Base-by-base conservation (phyloP, 2,329 filamentous ascomycete genomes). In the Beauveria caledonica region DNA sequence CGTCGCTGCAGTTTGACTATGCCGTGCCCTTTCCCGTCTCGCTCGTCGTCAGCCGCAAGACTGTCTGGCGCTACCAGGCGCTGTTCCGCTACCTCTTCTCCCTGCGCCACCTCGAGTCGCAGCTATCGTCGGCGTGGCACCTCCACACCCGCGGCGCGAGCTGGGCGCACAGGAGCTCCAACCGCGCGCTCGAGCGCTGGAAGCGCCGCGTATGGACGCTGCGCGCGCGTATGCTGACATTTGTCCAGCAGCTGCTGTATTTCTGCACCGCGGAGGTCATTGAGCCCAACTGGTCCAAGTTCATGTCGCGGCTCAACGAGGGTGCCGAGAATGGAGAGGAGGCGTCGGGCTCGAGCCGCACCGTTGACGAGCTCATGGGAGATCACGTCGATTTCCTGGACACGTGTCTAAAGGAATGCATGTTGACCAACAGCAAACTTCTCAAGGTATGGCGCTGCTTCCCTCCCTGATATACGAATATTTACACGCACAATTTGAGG, bases 301-400 rank as follows among this genome's bases (percentile, higher is more conserved):
- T 99, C 63, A 97, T 97, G 91, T 85, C 87, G n/a, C 82, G 90
- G 36, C 80, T 97, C 6, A 81, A 80, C 63, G 82, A 84, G 60
- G 76, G 78, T 13, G 62, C 62, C 5, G 60, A 66, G 5, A 63
- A 64, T 9, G 63, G 64, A 8, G 67, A 72, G 40, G 62, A 62
- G n/a, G 60, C 70, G 13, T 71, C 71, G 3, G 68, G 72, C 1
- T 70, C 74, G 7, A 78, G 77, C 45, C 76, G 92, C 42, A 99
- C 94, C 0, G 94, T 99, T 1, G 94, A 99, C 69, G 92, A 97
- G 76, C 77, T 99, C 70, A 99, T 99, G 94, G 91, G 97, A 76
- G 92, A 97, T 70, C 94, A 99, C 75, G 92, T 99, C 62, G 94
- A 97, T 74, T 99, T 99, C 72, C 77, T 99, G 52, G 94, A 97